Conservation (phyloP, 352 stramenopile genomes). For the Pythium aquatile region DNA sequence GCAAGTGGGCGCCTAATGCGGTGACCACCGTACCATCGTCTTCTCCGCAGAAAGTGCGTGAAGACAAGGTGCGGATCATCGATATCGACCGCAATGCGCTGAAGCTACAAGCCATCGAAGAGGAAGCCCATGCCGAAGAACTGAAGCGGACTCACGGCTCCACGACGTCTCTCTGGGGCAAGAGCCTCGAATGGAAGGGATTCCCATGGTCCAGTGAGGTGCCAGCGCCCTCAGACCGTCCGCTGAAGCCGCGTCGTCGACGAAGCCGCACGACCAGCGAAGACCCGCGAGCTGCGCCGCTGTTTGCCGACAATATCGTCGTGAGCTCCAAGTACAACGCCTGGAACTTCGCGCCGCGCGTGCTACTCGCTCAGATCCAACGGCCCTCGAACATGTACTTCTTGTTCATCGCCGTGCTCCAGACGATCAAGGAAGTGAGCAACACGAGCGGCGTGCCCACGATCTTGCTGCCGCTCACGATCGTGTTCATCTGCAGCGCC, state of each 20-base stretch:
- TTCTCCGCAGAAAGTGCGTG: neutral
- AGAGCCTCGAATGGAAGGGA: conserved; percentile 11
- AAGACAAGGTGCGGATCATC: conserved; percentile 14
- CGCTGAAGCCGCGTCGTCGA: neutral
- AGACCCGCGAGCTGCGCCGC: conserved; percentile 11
- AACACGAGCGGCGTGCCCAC: conserved; percentile 86
- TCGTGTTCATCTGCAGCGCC: conserved; percentile 79
- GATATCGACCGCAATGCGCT: conserved; percentile 22
- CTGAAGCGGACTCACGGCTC: conserved; percentile 5
- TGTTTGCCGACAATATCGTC: conserved; percentile 66
- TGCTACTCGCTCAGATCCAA: conserved; percentile 71
- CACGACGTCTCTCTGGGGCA: conserved; percentile 13
- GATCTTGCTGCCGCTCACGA: conserved; percentile 64
- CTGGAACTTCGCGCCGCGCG: conserved; percentile 73
- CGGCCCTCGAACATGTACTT: conserved; percentile 87
- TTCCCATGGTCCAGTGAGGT: neutral
- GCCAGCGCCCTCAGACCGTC: neutral
- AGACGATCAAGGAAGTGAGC: conserved; percentile 81
- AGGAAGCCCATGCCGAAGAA: conserved; percentile 12
- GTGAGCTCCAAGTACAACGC: conserved; percentile 81
- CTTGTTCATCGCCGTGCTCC: conserved; percentile 79
- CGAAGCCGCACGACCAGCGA: conserved; percentile 21
- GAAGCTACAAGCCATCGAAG: conserved; percentile 18
- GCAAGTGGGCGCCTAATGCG: neutral
- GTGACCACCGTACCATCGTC: neutral